Conservation (phyloP, 306 rosid genomes). For the Acacia crassicarpa region DNA sequence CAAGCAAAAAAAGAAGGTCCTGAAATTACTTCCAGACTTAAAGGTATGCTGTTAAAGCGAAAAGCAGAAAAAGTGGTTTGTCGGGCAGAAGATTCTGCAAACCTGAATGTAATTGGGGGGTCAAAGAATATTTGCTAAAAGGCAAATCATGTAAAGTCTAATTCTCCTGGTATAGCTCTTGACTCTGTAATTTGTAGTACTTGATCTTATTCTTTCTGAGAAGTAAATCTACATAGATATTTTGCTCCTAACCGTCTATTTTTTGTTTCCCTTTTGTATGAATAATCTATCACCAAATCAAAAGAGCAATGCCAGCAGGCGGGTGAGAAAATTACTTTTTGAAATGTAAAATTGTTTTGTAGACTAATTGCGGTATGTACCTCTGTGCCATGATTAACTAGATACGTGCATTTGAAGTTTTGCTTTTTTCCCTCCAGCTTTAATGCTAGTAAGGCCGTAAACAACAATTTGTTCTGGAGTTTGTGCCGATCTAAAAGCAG, state of each 20-base stretch:
- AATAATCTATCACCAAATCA: conserved; percentile 53
- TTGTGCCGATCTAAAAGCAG: neutral
- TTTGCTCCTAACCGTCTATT: neutral
- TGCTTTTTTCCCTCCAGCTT: neutral
- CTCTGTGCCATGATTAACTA: neutral
- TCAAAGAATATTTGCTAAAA: conserved; percentile 37
- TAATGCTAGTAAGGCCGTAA: neutral
- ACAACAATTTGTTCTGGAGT: neutral
- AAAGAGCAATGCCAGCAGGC: conserved; percentile 30
- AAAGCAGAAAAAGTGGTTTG: conserved; percentile 36
- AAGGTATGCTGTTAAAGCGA: conserved; percentile 34
- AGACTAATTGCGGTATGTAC: neutral
- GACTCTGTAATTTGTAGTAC: neutral
- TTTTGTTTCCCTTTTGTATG: conserved; percentile 17
- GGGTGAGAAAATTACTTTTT: neutral
- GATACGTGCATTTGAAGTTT: neutral
- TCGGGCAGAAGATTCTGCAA: conserved; percentile 32
- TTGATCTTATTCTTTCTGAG: too few relatives aligned
- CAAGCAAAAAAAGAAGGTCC: conserved; percentile 22
- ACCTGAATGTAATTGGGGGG: conserved; percentile 34
- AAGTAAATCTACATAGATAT: neutral
- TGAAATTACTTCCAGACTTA: neutral
- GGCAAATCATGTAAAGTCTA: conserved; percentile 26
- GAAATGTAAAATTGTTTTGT: neutral
- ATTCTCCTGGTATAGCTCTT: conserved; percentile 37